Evolutionary conservation across 225 moss, liverwort and hornwort genomes (phyloP), one percentile per base, ranked within the genome.

Genomic region (Anthoceros angustus): DNA sequence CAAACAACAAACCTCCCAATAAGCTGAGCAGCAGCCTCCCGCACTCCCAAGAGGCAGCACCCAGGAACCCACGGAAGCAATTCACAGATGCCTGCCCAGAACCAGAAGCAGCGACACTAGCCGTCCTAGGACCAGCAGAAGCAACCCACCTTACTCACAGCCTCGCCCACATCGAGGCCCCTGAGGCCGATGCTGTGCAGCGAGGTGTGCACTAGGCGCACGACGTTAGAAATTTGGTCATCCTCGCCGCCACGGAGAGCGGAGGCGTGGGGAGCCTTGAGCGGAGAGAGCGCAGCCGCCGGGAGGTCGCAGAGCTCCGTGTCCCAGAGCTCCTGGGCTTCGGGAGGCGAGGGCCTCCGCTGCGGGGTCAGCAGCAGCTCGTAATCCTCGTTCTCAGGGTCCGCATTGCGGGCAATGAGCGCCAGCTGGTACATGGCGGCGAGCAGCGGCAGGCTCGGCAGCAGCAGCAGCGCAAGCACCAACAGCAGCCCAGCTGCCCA

Each of bases 101-200:
- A 32, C 2, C 32, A 32, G 32, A 1, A 32, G 32, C 32, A 32
- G 32, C 32, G 32, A 32, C 32, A 32, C 32, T 4, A 32, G 32
- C 2, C 32, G 32, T 32, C 2, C 2, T 32, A 32, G 32, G 32
- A 1, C 2, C 32, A 4, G 32, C 32, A 32, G 32, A 32, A 4
- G 32, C 32, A 32, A 55, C 16, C n/a, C 18, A 55, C 55, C 55
- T 55, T 55, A 18, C 23, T 55, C 55, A 55, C 55, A 55, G 55
- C 6, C 55, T 55, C 55, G 55, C 23, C 5, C 55, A 55, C 55
- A 55, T 55, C 23, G 8, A 55, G 18, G n/a, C 23, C 23, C 55
- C 23, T 55, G 55, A 55, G 55, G 55, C 55, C 55, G 23, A 55
- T 55, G 55, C 23, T 55, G 55, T 55, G n/a, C 18, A 55, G 55